phyloP scores from a whole-genome alignment of 1,139 yeast genomes.

The Yamadazyma jaroonii region DNA sequence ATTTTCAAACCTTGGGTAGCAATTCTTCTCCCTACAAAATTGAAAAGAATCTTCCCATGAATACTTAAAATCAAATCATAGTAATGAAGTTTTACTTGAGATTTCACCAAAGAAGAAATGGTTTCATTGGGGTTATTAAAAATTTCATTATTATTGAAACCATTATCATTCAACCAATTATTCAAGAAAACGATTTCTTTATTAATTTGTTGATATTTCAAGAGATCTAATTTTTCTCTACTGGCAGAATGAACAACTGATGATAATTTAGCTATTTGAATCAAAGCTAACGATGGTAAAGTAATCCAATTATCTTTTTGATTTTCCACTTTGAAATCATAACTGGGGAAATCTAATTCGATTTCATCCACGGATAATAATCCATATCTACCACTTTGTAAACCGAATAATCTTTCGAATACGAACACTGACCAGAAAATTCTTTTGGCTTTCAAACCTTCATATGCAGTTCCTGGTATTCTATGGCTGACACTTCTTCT shows the following conservation, averaged over 20 bases:
- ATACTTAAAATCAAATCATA: constrained; percentile 37
- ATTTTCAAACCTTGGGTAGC: constrained; percentile 32
- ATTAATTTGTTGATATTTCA: constrained; percentile 35
- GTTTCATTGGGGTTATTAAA: constrained; percentile 18
- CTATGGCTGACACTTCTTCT: constrained; percentile 12
- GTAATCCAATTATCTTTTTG: constrained; percentile 54
- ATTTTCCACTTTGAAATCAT: constrained; percentile 26
- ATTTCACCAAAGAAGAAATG: constrained; percentile 25
- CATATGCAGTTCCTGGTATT: constrained; percentile 36
- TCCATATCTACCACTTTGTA: constrained; percentile 55
- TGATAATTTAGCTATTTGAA: constrained; percentile 41
- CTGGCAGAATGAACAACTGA: constrained; percentile 31
- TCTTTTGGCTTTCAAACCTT: constrained; percentile 47
- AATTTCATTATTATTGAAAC: constrained; percentile 32
- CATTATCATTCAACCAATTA: constrained; percentile 35
- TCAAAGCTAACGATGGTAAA: constrained; percentile 46
- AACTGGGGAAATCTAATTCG: constrained; percentile 31
- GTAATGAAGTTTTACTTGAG: constrained; percentile 41
- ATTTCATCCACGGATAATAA: constrained; percentile 35
- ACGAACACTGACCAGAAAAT: constrained; percentile 59
- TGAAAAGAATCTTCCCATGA: constrained; percentile 37
- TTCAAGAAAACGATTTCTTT: constrained; percentile 28
- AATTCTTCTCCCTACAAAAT: constrained; percentile 32
- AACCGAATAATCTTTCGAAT: constrained; percentile 52
- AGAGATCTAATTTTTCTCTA: constrained; percentile 25